phyloP scores from a whole-genome alignment of 768 basidiomycete species.

The Podaxis mareebaensis region DNA sequence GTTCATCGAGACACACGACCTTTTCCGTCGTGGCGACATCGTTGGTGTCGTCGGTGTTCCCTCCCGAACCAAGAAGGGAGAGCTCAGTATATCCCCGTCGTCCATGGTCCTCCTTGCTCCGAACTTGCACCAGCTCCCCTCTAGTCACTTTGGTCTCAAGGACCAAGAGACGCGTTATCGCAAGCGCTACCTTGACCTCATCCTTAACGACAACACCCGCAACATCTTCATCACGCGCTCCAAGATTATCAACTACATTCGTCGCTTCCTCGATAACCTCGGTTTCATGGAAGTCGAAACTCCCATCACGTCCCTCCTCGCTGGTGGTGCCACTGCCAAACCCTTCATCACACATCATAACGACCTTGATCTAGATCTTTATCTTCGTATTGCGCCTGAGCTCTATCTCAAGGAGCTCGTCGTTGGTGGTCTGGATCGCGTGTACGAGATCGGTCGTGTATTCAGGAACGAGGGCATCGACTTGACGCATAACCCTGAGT shows the following conservation, averaged over 20 bases:
- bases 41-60: conserved; percentile 91
- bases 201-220: conserved; percentile 88
- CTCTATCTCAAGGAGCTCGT: conserved; percentile 97
- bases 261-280: conserved; percentile 83
- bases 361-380: conserved; percentile 94
- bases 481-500: conserved; percentile 98
- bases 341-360: conserved; percentile 99
- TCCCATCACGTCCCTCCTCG: conserved; percentile 94
- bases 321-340: conserved; percentile 98
- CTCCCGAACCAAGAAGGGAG: conserved; percentile 92
- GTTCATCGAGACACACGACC: conserved; percentile 74
- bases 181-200: conserved; percentile 98
- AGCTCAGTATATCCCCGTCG: conserved; percentile 85
- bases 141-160: conserved; percentile 90
- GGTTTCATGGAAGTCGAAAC: conserved; percentile 99
- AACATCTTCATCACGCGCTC: conserved; percentile 89
- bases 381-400: conserved; percentile 96
- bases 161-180: conserved; percentile 97
- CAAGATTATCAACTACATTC: conserved; percentile 89
- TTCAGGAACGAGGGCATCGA: conserved; percentile 99
- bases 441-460: conserved; percentile 97
- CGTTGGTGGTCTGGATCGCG: conserved; percentile 95
- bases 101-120: conserved; percentile 89
- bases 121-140: conserved; percentile 95
- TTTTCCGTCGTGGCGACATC: conserved; percentile 95